Percentiles rank a stretch among this genome's conserved stretches.
Evolutionary conservation across 2,329 filamentous ascomycete genomes (phyloP).

Genomic region (Penicillium glabrum): DNA sequence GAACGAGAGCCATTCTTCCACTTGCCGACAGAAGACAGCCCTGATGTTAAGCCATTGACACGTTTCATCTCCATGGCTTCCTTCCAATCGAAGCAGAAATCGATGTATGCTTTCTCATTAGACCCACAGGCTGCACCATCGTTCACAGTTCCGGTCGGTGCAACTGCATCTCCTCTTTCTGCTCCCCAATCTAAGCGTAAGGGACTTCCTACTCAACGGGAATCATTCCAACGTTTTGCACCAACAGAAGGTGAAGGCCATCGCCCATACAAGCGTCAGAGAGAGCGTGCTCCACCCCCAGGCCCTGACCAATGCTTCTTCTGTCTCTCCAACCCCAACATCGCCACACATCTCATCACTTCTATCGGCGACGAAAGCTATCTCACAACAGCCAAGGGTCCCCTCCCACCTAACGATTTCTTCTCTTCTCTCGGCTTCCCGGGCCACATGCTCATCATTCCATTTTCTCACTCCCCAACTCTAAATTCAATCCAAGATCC

Average conservation of each 20-base stretch:
- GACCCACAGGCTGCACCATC: slow-evolving; percentile 62
- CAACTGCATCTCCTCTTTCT: slow-evolving; percentile 69
- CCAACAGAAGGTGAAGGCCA: slow-evolving; percentile 38
- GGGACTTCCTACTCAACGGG: slow-evolving; percentile 33
- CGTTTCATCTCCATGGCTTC: slow-evolving; percentile 88
- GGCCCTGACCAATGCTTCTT: slow-evolving; percentile 88
- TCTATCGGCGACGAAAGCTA: slow-evolving; percentile 87
- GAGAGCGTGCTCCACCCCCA: slow-evolving; percentile 48
- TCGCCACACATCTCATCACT: slow-evolving; percentile 84
- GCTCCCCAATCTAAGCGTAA: slow-evolving; percentile 60
- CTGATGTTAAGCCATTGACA: slow-evolving; percentile 64
- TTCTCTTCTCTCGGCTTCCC: slow-evolving; percentile 75
- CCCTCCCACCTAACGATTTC: slow-evolving; percentile 69
- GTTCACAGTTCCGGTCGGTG: slow-evolving; percentile 64
- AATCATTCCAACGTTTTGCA: slow-evolving; percentile 41
- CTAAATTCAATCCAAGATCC: slow-evolving; percentile 64
- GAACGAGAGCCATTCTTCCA: slow-evolving; percentile 94
- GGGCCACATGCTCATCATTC: slow-evolving; percentile 87
- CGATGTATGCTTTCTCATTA: slow-evolving; percentile 63
- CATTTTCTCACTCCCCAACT: slow-evolving; percentile 77
- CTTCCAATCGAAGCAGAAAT: slow-evolving; percentile 72
- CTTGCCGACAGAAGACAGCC: slow-evolving; percentile 50
- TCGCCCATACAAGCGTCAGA: slow-evolving; percentile 41
- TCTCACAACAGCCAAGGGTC: slow-evolving; percentile 88
- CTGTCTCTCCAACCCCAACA: slow-evolving; percentile 82